Conservation (phyloP, 257 asterid genomes). For the Solanum gandarillasii region DNA sequence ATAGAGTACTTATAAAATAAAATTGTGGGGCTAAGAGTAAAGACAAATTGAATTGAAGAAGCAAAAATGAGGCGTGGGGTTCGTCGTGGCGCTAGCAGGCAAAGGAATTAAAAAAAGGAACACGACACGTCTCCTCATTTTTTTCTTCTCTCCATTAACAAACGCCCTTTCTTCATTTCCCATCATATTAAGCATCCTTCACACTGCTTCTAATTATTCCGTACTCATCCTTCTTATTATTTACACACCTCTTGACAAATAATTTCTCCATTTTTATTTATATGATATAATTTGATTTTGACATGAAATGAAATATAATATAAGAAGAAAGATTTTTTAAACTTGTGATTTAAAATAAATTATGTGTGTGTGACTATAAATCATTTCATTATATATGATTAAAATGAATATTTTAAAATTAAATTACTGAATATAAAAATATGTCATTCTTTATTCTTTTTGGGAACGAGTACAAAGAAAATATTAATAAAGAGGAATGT, state of each 20-base stretch:
- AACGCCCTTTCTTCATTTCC: background rate
- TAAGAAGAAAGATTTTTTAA: too few species aligned
- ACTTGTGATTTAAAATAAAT: too few species aligned
- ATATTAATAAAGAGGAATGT: background rate
- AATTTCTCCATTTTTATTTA: too few species aligned
- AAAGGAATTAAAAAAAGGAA: background rate
- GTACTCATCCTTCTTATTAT: background rate
- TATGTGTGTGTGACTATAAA: background rate
- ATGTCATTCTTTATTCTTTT: too few species aligned
- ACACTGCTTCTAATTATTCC: background rate
- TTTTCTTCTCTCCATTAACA: background rate
- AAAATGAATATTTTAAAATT: too few species aligned
- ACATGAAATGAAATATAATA: too few species aligned
- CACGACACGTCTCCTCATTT: background rate
- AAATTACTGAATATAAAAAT: too few species aligned
- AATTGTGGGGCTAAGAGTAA: background rate
- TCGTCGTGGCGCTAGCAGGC: background rate
- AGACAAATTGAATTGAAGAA: background rate
- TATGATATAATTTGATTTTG: too few species aligned
- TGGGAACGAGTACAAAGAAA: too few species aligned
- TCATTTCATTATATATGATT: too few species aligned
- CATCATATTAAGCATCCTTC: background rate
- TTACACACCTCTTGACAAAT: too few species aligned
- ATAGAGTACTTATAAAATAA: background rate
- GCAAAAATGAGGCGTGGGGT: background rate